Evolutionary conservation across 305 asterid species (phyloP).

Genomic region (Striga hermonthica): DNA sequence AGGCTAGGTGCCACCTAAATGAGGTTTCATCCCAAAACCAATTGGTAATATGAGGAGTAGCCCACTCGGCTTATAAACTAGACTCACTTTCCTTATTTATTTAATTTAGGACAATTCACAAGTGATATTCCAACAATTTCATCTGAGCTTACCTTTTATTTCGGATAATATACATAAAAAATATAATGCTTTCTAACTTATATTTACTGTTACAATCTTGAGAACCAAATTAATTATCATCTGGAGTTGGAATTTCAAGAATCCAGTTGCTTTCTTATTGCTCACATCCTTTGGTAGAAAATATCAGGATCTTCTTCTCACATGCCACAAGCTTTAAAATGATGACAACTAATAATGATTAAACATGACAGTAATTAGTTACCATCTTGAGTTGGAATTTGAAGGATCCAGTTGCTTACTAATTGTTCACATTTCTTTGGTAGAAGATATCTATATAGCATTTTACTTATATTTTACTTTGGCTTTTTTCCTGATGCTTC

Average conservation of each 20-base stretch:
- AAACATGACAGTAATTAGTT: not conserved
- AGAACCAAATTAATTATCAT: slow-evolving; percentile 16
- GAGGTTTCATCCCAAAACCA: too few relatives aligned
- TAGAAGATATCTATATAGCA: too few relatives aligned
- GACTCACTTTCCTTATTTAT: too few relatives aligned
- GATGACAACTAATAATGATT: slow-evolving; percentile 18
- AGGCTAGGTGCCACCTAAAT: too few relatives aligned
- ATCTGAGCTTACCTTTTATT: slow-evolving; percentile 13
- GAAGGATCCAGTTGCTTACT: too few relatives aligned
- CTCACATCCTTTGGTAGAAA: slow-evolving; percentile 22
- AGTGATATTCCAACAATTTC: not conserved
- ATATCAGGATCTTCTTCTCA: slow-evolving; percentile 18
- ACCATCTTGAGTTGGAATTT: too few relatives aligned
- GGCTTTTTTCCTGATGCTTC: slow-evolving; percentile 16
- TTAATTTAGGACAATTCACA: too few relatives aligned
- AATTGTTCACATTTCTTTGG: too few relatives aligned
- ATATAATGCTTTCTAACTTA: slow-evolving; percentile 8
- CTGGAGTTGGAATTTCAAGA: slow-evolving; percentile 21
- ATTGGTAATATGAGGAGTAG: too few relatives aligned
- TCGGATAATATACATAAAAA: slow-evolving; percentile 19
- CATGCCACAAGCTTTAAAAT: slow-evolving; percentile 5
- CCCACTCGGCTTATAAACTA: too few relatives aligned
- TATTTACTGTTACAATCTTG: slow-evolving; percentile 6
- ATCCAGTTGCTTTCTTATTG: slow-evolving; percentile 16
- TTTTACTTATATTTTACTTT: not conserved